Evolutionary conservation across 805 yeast species (phyloP), one percentile per base, ranked within the genome.

Genomic region (Schwanniomyces pseudopolymorphus): DNA sequence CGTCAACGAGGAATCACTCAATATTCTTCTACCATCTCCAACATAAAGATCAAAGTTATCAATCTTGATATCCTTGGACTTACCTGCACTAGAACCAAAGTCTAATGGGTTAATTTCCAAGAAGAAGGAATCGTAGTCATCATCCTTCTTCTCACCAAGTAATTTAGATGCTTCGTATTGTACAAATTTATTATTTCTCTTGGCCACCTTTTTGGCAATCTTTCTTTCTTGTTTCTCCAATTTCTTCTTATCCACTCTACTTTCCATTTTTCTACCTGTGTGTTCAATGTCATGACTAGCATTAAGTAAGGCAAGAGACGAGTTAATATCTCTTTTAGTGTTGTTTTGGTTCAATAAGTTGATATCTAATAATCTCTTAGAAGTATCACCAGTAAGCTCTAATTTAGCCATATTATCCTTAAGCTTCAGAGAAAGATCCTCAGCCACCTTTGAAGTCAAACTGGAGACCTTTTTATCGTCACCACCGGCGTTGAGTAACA

Each of bases 181-280:
- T 55, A 89, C 96, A 62, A 87, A 87, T 62, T 84, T 81, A 64
- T 88, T 88, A 62, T 81, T 81, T 56, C 90, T 79, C 74, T 92
- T 92, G 35, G 97, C 97, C 51, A 94, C 92, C 72, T 94, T 94
- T 63, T 95, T 92, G 19, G 97, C 97, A 63, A 94, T 91, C 75
- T 94, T 94, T 60, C 90, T 83, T 74, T 94, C 99, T 47, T 97
- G 99, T 68, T 92, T 94, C 63, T 91, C 97, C 59, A 94, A 82
- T 69, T 94, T 94, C 83, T 90, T 91, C 77, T 87, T 87, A 67
- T 94, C 99, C 37, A 94, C 99, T 60, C 95, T 81, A 39, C 95
- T 84, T 66, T 94, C 98, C 73, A 90, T 86, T 55, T 85, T 83
- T 68, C 96, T 81, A 47, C 96, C 97, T 0, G 96, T 78, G 52